Base-by-base conservation (phyloP, 2,329 filamentous ascomycete species). In the Verticillium longisporum region DNA sequence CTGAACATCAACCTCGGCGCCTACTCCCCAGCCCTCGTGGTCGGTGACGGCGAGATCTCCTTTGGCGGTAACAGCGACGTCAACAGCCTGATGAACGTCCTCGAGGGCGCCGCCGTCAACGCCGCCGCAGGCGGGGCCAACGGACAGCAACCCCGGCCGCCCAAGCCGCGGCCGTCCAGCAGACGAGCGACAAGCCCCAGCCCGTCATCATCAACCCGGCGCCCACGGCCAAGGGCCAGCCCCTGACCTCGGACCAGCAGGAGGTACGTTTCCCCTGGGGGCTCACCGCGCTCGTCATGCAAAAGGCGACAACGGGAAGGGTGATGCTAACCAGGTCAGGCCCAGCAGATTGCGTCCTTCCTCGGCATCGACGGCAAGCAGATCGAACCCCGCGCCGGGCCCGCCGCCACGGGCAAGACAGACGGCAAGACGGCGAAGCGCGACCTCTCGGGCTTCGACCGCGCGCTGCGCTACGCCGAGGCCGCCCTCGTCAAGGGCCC, bases 311-410 rank as follows among this genome's bases (percentile, higher is more conserved):
- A 31, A 31, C 26, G 26, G 26, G 26, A 31, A 31, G 26, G 5
- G 26, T 4, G 5, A 31, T 5, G 37, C 18, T 57, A 59, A 18
- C 21, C 10, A 21, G 33, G 61, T 5, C 32, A 75, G 75, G 74
- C 76, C 11, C 67, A 75, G 38, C 75, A 78, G 63, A 78, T 80
- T 59, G 72, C 77, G 55, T 68, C 72, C 15, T 74, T 81, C 37
- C 77, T 80, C 65, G 78, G 78, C 34, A 75, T 80, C 21, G 26
- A 58, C 72, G 78, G 78, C 66, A 81, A 80, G 71, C 75, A 78
- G 65, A 80, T 81, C 65, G 74, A 76, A 31, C 78, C 79, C 31
- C 77, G 79, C 11, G 67, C 69, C 33, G 63, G 55, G 55, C 53
- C 57, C 61, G 65, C 61, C 67, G 66, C 57, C 55, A 68, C 38